Percentiles rank a stretch among this genome's conserved stretches.
Evolutionary conservation across 2,329 filamentous ascomycete genomes (phyloP).

Genomic region (Cladosporium sp.): DNA sequence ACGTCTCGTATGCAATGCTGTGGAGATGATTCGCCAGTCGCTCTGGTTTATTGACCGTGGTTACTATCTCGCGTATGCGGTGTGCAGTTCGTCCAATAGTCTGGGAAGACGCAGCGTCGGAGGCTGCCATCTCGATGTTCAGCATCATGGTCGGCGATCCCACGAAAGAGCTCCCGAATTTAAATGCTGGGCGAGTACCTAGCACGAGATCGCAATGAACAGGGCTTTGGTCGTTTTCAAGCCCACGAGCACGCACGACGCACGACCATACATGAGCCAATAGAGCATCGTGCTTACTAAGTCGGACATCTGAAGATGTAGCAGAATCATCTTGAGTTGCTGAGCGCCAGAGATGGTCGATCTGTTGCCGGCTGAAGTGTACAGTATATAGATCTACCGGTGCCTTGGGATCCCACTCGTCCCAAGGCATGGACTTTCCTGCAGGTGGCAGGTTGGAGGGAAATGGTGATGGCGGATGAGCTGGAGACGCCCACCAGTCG

Average conservation of each 20-base stretch:
- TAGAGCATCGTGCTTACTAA: slow-evolving; percentile 21
- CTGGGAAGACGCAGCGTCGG: slow-evolving; percentile 5
- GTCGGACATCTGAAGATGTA: not conserved
- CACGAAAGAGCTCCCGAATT: slow-evolving; percentile 8
- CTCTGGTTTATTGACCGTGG: not conserved
- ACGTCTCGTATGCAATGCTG: slow-evolving; percentile 21
- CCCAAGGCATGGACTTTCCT: slow-evolving; percentile 11
- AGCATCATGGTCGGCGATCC: slow-evolving; percentile 22
- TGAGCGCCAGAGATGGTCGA: slow-evolving; percentile 15
- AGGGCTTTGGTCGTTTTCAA: not conserved
- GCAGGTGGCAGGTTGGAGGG: not conserved
- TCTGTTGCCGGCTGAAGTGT: slow-evolving; percentile 14
- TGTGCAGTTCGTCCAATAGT: not conserved
- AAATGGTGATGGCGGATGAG: slow-evolving; percentile 13
- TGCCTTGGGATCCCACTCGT: slow-evolving; percentile 5
- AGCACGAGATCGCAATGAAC: slow-evolving; percentile 20
- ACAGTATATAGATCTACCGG: slow-evolving; percentile 15
- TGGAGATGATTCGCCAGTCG: slow-evolving; percentile 16
- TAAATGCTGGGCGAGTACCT: slow-evolving; percentile 12
- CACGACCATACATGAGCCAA: slow-evolving; percentile 23
- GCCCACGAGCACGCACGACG: slow-evolving; percentile 18
- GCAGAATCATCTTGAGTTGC: not conserved
- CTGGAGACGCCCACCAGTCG: slow-evolving; percentile 18
- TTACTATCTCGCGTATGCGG: slow-evolving; percentile 10
- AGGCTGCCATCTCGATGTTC: slow-evolving; percentile 20